Base-by-base conservation (phyloP, 2,329 filamentous ascomycete species). In the Sporothrix inflata region DNA sequence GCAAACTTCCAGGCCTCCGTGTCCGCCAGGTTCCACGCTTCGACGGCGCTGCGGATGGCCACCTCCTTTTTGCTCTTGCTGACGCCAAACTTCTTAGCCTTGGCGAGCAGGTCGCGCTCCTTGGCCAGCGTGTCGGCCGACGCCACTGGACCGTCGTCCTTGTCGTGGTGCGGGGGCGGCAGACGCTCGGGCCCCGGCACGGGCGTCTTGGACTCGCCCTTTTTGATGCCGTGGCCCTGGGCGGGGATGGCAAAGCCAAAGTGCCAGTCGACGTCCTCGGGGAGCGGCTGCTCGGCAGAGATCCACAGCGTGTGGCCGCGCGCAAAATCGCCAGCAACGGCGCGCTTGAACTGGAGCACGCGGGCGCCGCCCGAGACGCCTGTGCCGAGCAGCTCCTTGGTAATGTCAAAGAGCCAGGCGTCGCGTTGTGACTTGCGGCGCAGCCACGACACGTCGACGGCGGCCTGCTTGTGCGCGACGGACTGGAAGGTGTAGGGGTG, bases 401-500 rank as follows among this genome's bases (percentile, higher is more conserved):
- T 97, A 8, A 92, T 85, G 19, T 88, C 87, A 11, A 84, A 83
- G 72, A 98, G 84, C 94, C 94, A 99, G 1, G 87, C 82, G 79
- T 99, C 94, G 34, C 94, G 92, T 40, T 85, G 82, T 0, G 92
- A 90, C 71, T 91, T 83, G 72, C 90, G 86, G 61, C 91, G 88
- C 74, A 94, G 87, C 83, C 89, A 91, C 8, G 84, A 80, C 1
- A 91, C 82, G 65, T 91, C 90, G 66, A 93, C 83, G 1, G 85
- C 82, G 2, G 89, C 85, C 53, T 88, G 85, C 72, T 89, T 86
- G 75, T 89, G 86, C 73, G 89, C 86, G 21, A 98, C 84, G 14
- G 89, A 88, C 70, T 90, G 87, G 55, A 94, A 85, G 1, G 94
- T 98, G 84, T 94, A 97, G 0, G 96, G 96, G 79, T 99, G 96